phyloP scores from a whole-genome alignment of 352 stramenopile genomes.

The Phytophthora rubi region DNA sequence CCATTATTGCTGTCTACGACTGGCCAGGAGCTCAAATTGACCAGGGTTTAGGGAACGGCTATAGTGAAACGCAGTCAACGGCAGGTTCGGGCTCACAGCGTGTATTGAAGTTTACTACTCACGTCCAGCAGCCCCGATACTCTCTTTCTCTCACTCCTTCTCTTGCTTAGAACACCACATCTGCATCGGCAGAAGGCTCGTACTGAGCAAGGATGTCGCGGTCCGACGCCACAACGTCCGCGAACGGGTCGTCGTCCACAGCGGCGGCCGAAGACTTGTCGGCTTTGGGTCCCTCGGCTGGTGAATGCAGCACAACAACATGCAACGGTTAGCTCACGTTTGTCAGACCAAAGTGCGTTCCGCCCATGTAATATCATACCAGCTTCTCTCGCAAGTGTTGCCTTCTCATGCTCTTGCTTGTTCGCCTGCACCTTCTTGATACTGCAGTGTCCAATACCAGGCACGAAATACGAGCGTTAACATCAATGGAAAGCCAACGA shows the following conservation, averaged over 20 bases:
- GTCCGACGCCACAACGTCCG: conserved; percentile 71
- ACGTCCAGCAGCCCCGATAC: background rate
- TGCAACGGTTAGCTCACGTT: conserved; percentile 1
- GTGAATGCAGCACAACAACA: background rate
- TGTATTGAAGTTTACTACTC: background rate
- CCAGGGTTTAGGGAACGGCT: conserved; percentile 7
- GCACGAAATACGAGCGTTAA: background rate
- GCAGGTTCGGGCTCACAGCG: background rate
- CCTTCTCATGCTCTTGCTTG: conserved; percentile 93
- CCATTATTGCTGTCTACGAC: conserved; percentile 43
- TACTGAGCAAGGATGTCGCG: conserved; percentile 86
- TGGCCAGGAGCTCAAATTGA: conserved; percentile 30
- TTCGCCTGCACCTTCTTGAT: conserved; percentile 99
- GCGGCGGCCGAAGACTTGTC: conserved; percentile 16
- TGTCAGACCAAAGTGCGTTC: background rate
- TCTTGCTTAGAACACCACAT: conserved; percentile 78
- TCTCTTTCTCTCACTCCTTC: background rate
- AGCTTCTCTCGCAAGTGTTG: conserved; percentile 62
- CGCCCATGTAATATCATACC: conserved; percentile 33
- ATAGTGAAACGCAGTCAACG: conserved; percentile 37
- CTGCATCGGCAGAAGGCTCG: conserved; percentile 71
- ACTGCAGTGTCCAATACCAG: conserved; percentile 37
- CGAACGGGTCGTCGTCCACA: conserved; percentile 70
- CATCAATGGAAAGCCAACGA: background rate
- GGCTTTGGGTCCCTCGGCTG: conserved; percentile 19